Conservation (phyloP, 2,329 filamentous ascomycete species). For the Aspergillus tamarii region DNA sequence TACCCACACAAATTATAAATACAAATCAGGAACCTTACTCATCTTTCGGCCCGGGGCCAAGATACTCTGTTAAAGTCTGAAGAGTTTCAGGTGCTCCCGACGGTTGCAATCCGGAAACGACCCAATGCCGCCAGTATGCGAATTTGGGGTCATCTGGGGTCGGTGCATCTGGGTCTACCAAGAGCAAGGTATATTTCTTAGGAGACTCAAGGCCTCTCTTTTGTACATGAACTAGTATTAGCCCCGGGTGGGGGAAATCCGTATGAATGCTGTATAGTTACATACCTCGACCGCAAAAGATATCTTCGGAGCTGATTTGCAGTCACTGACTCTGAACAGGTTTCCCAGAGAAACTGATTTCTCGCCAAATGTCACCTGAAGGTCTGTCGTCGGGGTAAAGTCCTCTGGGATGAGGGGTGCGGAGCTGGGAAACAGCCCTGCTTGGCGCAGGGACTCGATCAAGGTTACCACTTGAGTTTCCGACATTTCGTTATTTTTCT, state of each 20-base stretch:
- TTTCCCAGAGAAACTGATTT: constrained; percentile 13
- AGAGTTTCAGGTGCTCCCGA: background rate
- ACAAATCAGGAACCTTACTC: constrained; percentile 9
- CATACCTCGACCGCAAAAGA: constrained; percentile 15
- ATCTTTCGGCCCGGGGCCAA: constrained; percentile 23
- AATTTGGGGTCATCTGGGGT: constrained; percentile 24
- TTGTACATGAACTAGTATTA: background rate
- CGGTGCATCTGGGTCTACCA: constrained; percentile 21
- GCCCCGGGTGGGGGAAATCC: background rate
- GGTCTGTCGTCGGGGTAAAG: constrained; percentile 12
- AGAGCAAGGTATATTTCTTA: constrained; percentile 16
- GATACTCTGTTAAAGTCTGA: constrained; percentile 19
- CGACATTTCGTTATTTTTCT: background rate
- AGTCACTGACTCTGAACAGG: constrained; percentile 20
- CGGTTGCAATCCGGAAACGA: constrained; percentile 15
- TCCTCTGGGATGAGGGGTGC: constrained; percentile 14
- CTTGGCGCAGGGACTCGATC: constrained; percentile 6
- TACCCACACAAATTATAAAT: accelerated
- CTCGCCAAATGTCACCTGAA: constrained; percentile 13
- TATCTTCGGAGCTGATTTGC: constrained; percentile 13
- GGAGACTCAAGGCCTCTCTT: background rate
- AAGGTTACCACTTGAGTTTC: background rate
- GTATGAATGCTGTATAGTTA: background rate
- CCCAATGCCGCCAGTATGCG: constrained; percentile 25
- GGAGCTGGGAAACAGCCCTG: constrained; percentile 12